A percentile compares a stretch with the other conserved stretches of the same genome.
Evolutionary conservation across 495 filamentous ascomycete genomes (phyloP).

Genomic region (Daldinia decipiens): DNA sequence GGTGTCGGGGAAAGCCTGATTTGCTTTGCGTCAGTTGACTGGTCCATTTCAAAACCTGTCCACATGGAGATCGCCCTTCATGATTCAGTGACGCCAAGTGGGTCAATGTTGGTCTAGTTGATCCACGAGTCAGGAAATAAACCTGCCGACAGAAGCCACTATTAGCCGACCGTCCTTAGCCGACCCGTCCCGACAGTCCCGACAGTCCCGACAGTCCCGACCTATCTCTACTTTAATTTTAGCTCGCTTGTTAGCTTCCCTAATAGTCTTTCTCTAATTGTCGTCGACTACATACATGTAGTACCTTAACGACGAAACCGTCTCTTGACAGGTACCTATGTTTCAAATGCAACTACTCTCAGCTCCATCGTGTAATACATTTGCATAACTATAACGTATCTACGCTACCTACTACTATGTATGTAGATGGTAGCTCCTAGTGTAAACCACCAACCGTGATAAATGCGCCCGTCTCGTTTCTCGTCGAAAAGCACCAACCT

Average conservation of each 20-base stretch:
- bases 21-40: slow-evolving; percentile 10
- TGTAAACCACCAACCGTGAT: neutral
- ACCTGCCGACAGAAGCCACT: neutral
- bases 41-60: slow-evolving; percentile 9
- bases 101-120: slow-evolving; percentile 1
- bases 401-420: neutral
- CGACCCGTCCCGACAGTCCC: no score
- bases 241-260: neutral
- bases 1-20: no score
- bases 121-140: slow-evolving; percentile 25
- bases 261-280: neutral
- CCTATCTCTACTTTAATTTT: slow-evolving; percentile 7
- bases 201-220: neutral
- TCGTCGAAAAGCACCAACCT: neutral
- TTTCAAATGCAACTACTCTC: neutral
- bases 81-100: slow-evolving; percentile 19
- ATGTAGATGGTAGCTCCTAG: neutral
- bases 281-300: no score
- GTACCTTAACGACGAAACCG: neutral
- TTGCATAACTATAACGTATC: slow-evolving; percentile 1
- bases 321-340: neutral
- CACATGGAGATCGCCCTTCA: slow-evolving; percentile 15
- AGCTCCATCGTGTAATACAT: neutral
- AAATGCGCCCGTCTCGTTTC: neutral
- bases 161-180: neutral